These are phyloP conservation scores for Vitis hybrid DNA, from an alignment of 177 flowering plant species.

Conservation along the genomic window DNA sequence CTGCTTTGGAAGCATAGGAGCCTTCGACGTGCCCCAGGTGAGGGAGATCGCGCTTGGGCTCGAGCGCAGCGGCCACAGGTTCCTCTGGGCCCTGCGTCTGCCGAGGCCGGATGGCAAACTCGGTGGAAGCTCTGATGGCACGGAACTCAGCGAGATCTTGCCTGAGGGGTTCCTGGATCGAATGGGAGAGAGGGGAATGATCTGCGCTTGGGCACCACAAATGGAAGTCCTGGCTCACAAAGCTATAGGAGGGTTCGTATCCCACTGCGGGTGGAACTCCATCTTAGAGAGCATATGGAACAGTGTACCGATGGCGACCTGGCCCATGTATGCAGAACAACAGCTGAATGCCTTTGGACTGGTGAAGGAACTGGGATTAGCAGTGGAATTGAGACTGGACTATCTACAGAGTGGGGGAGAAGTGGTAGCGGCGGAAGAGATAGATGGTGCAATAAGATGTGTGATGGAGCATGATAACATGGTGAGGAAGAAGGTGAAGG, in stretches of 20 bases:
- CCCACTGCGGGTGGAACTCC: conserved; percentile 20
- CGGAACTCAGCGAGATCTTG: conserved; percentile 6
- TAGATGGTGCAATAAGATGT: background rate
- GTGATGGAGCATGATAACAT: conserved; percentile 10
- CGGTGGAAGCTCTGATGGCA: background rate
- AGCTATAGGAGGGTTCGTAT: conserved; percentile 33
- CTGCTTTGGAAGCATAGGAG: conserved; percentile 35
- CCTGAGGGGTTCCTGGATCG: conserved; percentile 30
- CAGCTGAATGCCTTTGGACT: conserved; percentile 15
- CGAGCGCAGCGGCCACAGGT: conserved; percentile 23
- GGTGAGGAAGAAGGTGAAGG: conserved; percentile 24
- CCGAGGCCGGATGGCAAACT: background rate
- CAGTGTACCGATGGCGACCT: conserved; percentile 2
- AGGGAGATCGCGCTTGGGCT: conserved; percentile 30
- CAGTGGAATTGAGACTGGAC: conserved; percentile 24
- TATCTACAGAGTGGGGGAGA: background rate
- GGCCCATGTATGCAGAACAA: conserved; percentile 22
- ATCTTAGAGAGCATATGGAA: conserved; percentile 18
- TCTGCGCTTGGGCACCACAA: conserved; percentile 32
- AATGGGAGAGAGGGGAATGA: conserved; percentile 20
- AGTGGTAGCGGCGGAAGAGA: conserved; percentile 7
- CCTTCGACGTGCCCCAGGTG: conserved; percentile 17
- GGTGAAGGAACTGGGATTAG: conserved; percentile 24
- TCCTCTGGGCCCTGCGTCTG: conserved; percentile 24
- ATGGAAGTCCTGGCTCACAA: conserved; percentile 25